Evolutionary conservation across 208 protist species (phyloP).

Genomic region (Crithidia brevicula): DNA sequence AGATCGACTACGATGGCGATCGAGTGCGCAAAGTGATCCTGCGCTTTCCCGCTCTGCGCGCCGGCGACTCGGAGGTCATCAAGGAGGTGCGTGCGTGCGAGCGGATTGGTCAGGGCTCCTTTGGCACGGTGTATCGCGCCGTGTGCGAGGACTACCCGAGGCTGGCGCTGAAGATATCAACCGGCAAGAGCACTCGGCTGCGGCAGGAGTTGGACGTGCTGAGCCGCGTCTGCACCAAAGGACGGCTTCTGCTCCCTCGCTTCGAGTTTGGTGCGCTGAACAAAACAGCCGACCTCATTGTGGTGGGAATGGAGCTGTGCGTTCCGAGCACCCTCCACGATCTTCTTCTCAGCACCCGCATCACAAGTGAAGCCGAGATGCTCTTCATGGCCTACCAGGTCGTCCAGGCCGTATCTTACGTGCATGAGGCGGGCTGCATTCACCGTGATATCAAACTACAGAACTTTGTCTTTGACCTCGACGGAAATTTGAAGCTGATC

Average conservation of each 20-base stretch:
- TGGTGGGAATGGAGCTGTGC: conserved; percentile 91
- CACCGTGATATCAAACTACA: conserved; percentile 93
- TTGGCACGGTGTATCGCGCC: conserved; percentile 89
- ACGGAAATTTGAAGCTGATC: conserved; percentile 90
- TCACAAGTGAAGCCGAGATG: conserved; percentile 87
- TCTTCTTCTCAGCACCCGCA: conserved; percentile 71
- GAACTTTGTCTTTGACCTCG: conserved; percentile 91
- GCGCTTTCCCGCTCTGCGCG: conserved; percentile 59
- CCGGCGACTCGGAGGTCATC: conserved; percentile 31
- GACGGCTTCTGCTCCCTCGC: conserved; percentile 77
- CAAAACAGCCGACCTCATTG: conserved; percentile 70
- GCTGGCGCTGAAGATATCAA: conserved; percentile 87
- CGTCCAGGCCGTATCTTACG: conserved; percentile 81
- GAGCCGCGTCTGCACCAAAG: conserved; percentile 82
- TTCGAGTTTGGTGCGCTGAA: conserved; percentile 92
- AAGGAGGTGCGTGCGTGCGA: conserved; percentile 70
- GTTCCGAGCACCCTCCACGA: conserved; percentile 89
- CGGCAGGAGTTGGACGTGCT: conserved; percentile 85
- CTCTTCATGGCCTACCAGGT: conserved; percentile 93
- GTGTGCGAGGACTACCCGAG: conserved; percentile 62
- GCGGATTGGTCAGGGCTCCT: conserved; percentile 87
- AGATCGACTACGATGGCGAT: conserved; percentile 79
- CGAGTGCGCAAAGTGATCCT: conserved; percentile 70
- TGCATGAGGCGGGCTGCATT: conserved; percentile 90
- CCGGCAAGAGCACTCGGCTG: conserved; percentile 79